Base-by-base conservation (phyloP, 2,329 filamentous ascomycete species). In the Pseudonectria buxi region DNA sequence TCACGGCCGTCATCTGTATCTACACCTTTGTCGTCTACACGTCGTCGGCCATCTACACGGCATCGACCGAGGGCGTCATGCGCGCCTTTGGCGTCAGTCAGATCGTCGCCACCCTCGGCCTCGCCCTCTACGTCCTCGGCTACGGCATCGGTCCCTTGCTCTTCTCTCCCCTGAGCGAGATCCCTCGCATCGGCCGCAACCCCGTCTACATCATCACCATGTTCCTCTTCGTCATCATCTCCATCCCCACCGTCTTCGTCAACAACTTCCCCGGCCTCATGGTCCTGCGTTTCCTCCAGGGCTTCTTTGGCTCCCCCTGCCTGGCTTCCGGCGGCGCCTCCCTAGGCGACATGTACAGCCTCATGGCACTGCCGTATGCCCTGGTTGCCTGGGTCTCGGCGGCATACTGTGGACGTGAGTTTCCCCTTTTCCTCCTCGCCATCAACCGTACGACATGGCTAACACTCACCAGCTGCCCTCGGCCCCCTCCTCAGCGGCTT, bases 141-240 rank as follows among this genome's bases (percentile, higher is more conserved):
- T 78, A 78, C 42, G 78, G 80, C 10, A 58, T 78, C 12, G 81
- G 80, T 0, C 80, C 81, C 1, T 57, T 85, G 16, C 42, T 86
- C 15, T 84, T 76, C 59, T 77, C 76, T 0, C 82, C 82, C 0
- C 57, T 86, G 28, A 74, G 68, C 32, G 82, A 86, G 58, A 74
- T 86, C 14, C 78, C 81, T 0, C 53, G 68, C 30, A 71, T 86
- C 33, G 82, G 83, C 3, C 69, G 82, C 6, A 85, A 80, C 47
- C 74, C 76, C 1, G 72, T 81, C 6, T 86, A 86, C 56, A 72
- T 83, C 25, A 55, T 74, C 45, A 81, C 80, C 9, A 81, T 86
- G 62, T 72, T 73, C 39, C 62, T 86, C 18, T 86, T 85, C 54
- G 75, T 82, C 32, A 69, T 85, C 41, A 57, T 86, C 10, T 76